Conservation (phyloP, 495 filamentous ascomycete species). For the Podospora tetraspora region DNA sequence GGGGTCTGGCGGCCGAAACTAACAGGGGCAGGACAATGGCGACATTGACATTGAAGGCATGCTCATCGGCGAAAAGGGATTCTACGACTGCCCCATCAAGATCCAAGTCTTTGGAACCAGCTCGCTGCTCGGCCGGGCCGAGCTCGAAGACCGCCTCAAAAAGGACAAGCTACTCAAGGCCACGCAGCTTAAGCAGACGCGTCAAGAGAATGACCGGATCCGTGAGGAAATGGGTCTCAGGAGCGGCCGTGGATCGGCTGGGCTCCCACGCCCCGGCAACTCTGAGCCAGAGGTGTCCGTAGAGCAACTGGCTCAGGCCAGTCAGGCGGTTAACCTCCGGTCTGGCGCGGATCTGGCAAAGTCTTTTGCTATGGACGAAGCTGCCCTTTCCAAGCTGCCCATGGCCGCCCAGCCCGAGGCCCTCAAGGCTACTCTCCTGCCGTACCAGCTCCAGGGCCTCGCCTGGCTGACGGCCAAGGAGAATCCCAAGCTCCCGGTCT, state of each 20-base stretch:
- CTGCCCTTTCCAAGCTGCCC: conserved; percentile 66
- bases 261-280: conserved; percentile 19
- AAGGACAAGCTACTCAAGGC: conserved; percentile 50
- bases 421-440: conserved; percentile 62
- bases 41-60: conserved; percentile 60
- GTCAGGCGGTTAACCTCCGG: conserved; percentile 55
- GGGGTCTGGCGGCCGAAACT: not conserved
- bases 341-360: conserved; percentile 60
- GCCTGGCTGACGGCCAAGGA: conserved; percentile 80
- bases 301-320: conserved; percentile 60
- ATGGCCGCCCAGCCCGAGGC: conserved; percentile 60
- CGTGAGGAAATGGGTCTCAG: conserved; percentile 32
- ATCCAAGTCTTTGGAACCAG: conserved; percentile 63
- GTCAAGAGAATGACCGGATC: conserved; percentile 47
- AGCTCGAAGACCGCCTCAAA: conserved; percentile 57
- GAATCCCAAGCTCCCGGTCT: conserved; percentile 55
- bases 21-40: conserved; percentile 22
- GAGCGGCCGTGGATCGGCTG: conserved; percentile 28
- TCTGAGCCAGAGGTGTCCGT: conserved; percentile 44
- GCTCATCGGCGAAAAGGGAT: conserved; percentile 50
- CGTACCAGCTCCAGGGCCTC: conserved; percentile 80
- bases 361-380: conserved; percentile 65
- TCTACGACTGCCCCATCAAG: conserved; percentile 65
- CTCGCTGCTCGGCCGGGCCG: conserved; percentile 43
- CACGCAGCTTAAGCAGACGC: conserved; percentile 44